phyloP scores from a whole-genome alignment of 1,284 basidiomycete genomes.

The Ustilago crameri region DNA sequence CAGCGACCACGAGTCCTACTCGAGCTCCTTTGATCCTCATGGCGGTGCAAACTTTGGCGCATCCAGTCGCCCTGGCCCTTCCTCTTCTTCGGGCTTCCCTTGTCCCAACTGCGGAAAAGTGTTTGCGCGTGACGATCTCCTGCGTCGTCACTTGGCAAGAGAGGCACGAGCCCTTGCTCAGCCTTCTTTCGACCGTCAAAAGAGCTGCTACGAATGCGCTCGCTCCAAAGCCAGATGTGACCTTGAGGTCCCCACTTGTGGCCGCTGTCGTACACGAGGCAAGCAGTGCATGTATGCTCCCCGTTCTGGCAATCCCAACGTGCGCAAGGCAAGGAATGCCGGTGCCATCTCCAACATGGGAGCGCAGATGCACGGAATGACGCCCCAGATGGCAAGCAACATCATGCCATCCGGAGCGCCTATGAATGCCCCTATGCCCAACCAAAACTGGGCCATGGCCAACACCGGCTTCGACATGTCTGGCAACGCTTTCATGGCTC shows the following conservation, averaged over 20 bases:
- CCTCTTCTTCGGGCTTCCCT: slow-evolving; percentile 43
- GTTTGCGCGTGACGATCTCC: slow-evolving; percentile 55
- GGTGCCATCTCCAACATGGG: slow-evolving; percentile 16
- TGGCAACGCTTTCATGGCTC: slow-evolving; percentile 25
- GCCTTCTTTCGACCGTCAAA: slow-evolving; percentile 58
- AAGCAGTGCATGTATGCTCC: slow-evolving; percentile 60
- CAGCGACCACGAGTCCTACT: slow-evolving; percentile 47
- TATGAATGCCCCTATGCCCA: slow-evolving; percentile 20
- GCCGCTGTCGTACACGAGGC: slow-evolving; percentile 56
- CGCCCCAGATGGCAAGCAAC: slow-evolving; percentile 19
- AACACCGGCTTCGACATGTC: slow-evolving; percentile 25
- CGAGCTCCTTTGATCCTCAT: slow-evolving; percentile 34
- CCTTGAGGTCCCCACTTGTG: slow-evolving; percentile 60
- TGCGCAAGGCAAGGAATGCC: slow-evolving; percentile 45
- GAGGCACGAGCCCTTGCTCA: slow-evolving; percentile 56
- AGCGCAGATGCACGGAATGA: slow-evolving; percentile 22
- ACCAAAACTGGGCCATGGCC: slow-evolving; percentile 32
- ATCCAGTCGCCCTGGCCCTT: slow-evolving; percentile 29
- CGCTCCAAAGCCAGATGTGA: slow-evolving; percentile 61
- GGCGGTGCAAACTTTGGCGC: slow-evolving; percentile 22
- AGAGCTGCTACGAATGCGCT: slow-evolving; percentile 61
- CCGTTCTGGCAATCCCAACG: slow-evolving; percentile 60
- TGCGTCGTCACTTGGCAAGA: slow-evolving; percentile 55
- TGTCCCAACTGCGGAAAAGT: slow-evolving; percentile 59
- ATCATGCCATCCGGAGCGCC: slow-evolving; percentile 4